These are phyloP conservation scores for Chlamydomonas eustigma DNA, from an alignment of 139 green algal species.

Conservation along the genomic window DNA sequence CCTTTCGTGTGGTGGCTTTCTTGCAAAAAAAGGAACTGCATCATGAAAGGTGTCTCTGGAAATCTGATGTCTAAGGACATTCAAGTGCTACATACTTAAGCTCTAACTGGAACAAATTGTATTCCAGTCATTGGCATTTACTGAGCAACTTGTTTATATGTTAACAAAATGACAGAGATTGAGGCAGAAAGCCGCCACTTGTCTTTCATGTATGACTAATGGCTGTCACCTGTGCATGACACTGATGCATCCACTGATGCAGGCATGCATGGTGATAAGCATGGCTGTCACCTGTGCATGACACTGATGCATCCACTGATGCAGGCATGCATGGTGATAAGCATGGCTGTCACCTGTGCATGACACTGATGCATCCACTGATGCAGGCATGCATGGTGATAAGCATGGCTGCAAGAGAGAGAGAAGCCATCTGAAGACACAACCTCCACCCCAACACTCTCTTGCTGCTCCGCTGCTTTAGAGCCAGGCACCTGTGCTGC, in stretches of 20 bases:
- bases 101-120: too few species aligned
- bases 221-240: neutral
- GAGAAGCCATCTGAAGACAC: conserved; percentile 23
- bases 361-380: conserved; percentile 78
- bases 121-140: too few species aligned
- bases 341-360: neutral
- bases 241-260: neutral
- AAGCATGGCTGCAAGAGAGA: conserved; percentile 71
- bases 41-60: neutral
- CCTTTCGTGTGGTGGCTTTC: too few species aligned
- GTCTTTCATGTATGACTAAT: neutral
- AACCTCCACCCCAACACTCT: neutral
- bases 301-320: neutral
- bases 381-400: conserved; percentile 66
- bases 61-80: too few species aligned
- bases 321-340: neutral
- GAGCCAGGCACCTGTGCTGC: neutral
- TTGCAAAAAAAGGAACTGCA: too few species aligned
- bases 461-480: neutral
- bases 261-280: neutral
- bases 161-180: too few species aligned
- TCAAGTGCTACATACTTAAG: too few species aligned
- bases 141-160: too few species aligned
- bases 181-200: neutral
- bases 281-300: neutral